Conservation (phyloP, 208 protist species). For the Wallacemonas sp. region DNA sequence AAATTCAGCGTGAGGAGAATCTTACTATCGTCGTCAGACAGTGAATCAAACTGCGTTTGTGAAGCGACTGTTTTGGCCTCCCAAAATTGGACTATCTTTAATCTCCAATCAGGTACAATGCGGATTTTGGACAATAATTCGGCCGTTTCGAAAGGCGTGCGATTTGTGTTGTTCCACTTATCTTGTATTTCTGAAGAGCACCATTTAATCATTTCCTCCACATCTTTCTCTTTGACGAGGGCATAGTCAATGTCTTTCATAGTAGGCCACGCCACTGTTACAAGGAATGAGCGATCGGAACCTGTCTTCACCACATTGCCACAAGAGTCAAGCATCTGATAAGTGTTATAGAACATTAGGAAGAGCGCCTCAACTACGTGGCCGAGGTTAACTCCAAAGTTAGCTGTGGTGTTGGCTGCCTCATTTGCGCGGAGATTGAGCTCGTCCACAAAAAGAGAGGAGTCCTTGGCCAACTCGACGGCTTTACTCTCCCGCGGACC, state of each 20-base stretch:
- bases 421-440: too few relatives aligned
- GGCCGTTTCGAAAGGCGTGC: background rate
- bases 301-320: background rate
- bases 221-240: background rate
- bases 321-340: background rate
- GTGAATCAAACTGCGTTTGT: too few relatives aligned
- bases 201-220: background rate
- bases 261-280: background rate
- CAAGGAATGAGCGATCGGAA: background rate
- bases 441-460: too few relatives aligned
- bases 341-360: background rate
- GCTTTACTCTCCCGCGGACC: too few relatives aligned
- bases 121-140: background rate
- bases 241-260: background rate
- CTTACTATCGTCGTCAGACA: too few relatives aligned
- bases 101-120: background rate
- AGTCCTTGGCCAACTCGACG: too few relatives aligned
- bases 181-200: background rate
- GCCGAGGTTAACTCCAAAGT: too few relatives aligned
- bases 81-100: background rate
- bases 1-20: too few relatives aligned
- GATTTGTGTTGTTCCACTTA: background rate
- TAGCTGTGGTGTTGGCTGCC: too few relatives aligned
- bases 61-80: too few relatives aligned
- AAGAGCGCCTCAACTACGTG: conserved; percentile 1